phyloP scores from a whole-genome alignment of 495 filamentous ascomycete species.

The Aspergillus indologenus region DNA sequence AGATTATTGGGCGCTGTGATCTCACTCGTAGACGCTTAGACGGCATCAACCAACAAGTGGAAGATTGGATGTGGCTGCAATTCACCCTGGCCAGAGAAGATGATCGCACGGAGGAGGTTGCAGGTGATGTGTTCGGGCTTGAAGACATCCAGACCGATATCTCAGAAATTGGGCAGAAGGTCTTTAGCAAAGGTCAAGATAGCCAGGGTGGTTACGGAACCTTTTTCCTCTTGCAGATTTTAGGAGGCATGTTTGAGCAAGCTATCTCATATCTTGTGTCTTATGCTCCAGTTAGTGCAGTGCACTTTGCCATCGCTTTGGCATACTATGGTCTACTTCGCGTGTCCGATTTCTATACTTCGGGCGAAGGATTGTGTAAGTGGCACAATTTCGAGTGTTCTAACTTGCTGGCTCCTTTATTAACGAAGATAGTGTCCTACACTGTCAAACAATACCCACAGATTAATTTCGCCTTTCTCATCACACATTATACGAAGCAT shows the following conservation, averaged over 20 bases:
- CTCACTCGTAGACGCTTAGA: slow-evolving; percentile 75
- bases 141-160: slow-evolving; percentile 82
- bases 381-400: slow-evolving; percentile 13
- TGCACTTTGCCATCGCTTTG: slow-evolving; percentile 90
- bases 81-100: slow-evolving; percentile 87
- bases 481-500: slow-evolving; percentile 92
- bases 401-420: slow-evolving; percentile 15
- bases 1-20: slow-evolving; percentile 93
- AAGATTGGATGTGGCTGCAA: slow-evolving; percentile 98
- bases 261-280: slow-evolving; percentile 86
- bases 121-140: slow-evolving; percentile 84
- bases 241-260: slow-evolving; percentile 93
- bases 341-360: slow-evolving; percentile 67
- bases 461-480: slow-evolving; percentile 88
- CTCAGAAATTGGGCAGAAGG: slow-evolving; percentile 79
- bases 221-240: slow-evolving; percentile 86
- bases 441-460: slow-evolving; percentile 78
- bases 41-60: slow-evolving; percentile 73
- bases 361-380: slow-evolving; percentile 70
- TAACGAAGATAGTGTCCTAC: slow-evolving; percentile 54
- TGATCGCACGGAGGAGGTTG: slow-evolving; percentile 75
- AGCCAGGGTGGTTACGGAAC: slow-evolving; percentile 76
- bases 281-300: slow-evolving; percentile 84
- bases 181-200: slow-evolving; percentile 73
- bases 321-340: slow-evolving; percentile 89